Conservation (phyloP, 208 protist species). For the Lotmaria passim region DNA sequence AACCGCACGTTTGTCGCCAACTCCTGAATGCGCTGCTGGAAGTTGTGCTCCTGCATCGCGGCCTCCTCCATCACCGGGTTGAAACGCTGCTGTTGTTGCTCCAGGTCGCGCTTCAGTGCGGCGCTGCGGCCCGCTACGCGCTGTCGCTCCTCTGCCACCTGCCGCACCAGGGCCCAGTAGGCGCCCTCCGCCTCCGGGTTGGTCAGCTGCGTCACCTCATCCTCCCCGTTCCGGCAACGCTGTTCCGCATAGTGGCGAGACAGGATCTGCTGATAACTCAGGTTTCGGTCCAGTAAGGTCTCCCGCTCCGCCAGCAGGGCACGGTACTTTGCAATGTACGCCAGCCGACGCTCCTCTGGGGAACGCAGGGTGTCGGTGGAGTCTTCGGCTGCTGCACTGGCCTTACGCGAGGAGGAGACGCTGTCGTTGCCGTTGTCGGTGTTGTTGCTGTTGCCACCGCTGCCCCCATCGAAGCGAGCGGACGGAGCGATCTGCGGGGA, state of each 20-base stretch:
- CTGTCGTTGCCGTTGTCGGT: neutral
- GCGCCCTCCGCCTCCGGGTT: slow-evolving; percentile 74
- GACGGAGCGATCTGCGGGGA: neutral
- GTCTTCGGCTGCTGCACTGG: slow-evolving; percentile 21
- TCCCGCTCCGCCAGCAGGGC: slow-evolving; percentile 63
- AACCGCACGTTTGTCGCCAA: slow-evolving; percentile 59
- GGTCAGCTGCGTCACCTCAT: slow-evolving; percentile 42
- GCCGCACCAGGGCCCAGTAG: slow-evolving; percentile 77
- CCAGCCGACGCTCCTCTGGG: slow-evolving; percentile 38
- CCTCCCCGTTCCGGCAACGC: slow-evolving; percentile 77
- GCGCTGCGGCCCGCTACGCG: slow-evolving; percentile 40
- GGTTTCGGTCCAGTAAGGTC: slow-evolving; percentile 63
- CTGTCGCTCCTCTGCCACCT: slow-evolving; percentile 66
- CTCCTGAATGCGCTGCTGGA: slow-evolving; percentile 74
- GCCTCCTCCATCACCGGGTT: slow-evolving; percentile 72
- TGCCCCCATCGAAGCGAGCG: slow-evolving; percentile 11
- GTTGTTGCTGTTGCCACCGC: slow-evolving; percentile 2
- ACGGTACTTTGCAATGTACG: slow-evolving; percentile 67
- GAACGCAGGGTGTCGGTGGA: slow-evolving; percentile 19
- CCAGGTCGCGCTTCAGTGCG: slow-evolving; percentile 52
- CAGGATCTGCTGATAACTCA: slow-evolving; percentile 70
- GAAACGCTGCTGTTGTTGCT: slow-evolving; percentile 50
- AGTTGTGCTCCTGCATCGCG: slow-evolving; percentile 68
- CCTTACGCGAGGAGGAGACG: slow-evolving; percentile 8
- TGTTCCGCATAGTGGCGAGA: slow-evolving; percentile 81